Base-by-base conservation (phyloP, 208 protist genomes). In the Crithidia acanthocephali region DNA sequence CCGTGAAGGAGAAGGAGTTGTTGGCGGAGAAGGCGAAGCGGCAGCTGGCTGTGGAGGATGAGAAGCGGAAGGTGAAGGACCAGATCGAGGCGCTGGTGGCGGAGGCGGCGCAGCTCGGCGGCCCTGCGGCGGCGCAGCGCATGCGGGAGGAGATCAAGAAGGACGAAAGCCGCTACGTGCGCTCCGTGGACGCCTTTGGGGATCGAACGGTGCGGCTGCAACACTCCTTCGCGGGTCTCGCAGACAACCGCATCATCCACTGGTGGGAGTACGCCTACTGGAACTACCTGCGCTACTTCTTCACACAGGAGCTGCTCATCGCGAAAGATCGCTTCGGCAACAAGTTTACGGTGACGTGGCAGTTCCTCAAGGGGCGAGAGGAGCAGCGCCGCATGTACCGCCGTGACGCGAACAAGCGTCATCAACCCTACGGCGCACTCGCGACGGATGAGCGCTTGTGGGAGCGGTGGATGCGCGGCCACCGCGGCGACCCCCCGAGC, bases 241-340 rank as follows among this genome's bases (percentile, higher is more conserved):
- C 87, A 18, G 92, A 94, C 68, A 94, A 92, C 70, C 87, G 92
- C 47, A 87, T 95, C 42, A 91, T 96, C 32, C 80, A 62, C n/a
- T 94, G 89, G 92, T 94, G 88, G 86, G 92, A 96, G 62, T 69
- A 68, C 27, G 33, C 84, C 6, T 96, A 96, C 78, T 96, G 89
- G 89, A 96, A 96, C 63, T 92, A 91, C 70, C 52, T 96, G 8
- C 92, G 88, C 20, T 96, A 91, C 68, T 87, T 93, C 57, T 96
- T 96, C 72, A 96, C 92, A 25, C 89, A 94, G 69, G 92, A 96
- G 63, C 68, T 88, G 9, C 89, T 96, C 60, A 93, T 96, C 53
- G 92, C 87, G 13, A 96, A 96, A 74, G 92, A 96, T 60, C 88
- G 92, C 65, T 96, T 91, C 66, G 92, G 92, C 23, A 96, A 96